phyloP scores from a whole-genome alignment of 1,284 basidiomycete species.

The Leccinum subrobustum region DNA sequence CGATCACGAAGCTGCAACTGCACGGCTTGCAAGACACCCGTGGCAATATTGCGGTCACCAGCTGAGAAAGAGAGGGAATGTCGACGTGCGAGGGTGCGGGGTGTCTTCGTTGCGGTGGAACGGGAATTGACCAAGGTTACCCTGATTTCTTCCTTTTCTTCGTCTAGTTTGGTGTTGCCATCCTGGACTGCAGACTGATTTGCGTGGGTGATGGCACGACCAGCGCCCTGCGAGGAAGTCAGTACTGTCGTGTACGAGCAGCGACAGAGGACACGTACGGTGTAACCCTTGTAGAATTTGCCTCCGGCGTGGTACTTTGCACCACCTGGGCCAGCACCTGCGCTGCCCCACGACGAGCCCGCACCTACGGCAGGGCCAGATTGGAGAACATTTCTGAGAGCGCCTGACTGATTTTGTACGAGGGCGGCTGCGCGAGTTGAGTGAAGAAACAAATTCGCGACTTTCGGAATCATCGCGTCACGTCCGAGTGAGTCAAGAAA shows the following conservation, averaged over 20 bases:
- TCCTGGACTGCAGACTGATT: slow-evolving; percentile 57
- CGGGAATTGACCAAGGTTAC: slow-evolving; percentile 35
- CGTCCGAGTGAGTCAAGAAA: background rate
- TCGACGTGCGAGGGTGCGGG: slow-evolving; percentile 50
- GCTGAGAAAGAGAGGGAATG: slow-evolving; percentile 52
- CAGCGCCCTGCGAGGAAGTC: slow-evolving; percentile 47
- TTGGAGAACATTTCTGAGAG: slow-evolving; percentile 73
- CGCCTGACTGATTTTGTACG: slow-evolving; percentile 64
- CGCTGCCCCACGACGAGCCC: slow-evolving; percentile 57
- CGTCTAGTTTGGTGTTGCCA: slow-evolving; percentile 40
- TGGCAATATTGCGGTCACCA: slow-evolving; percentile 38
- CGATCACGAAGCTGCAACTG: slow-evolving; percentile 56
- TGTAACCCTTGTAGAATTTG: slow-evolving; percentile 64
- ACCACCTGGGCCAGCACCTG: slow-evolving; percentile 59
- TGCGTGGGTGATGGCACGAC: slow-evolving; percentile 68
- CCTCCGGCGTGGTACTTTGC: slow-evolving; percentile 67
- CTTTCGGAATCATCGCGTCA: slow-evolving; percentile 70
- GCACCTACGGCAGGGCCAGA: slow-evolving; percentile 41
- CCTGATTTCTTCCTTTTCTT: slow-evolving; percentile 56
- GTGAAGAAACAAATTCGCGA: slow-evolving; percentile 71
- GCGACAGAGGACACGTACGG: slow-evolving; percentile 34
- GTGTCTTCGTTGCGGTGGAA: slow-evolving; percentile 24
- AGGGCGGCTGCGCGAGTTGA: slow-evolving; percentile 72
- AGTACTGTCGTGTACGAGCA: background rate
- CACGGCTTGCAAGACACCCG: slow-evolving; percentile 57